phyloP scores from a whole-genome alignment of 176 grass and related monocot species.

The Hordeum vulgare region MorexV3_pseudomolecules_assembly NC_058522.1:562515353-562515852 shows the following conservation, averaged over 20 bases:
- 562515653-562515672: neutral
- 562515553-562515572: neutral
- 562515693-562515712: neutral
- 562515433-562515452: neutral
- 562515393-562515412: too few species aligned
- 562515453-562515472: neutral
- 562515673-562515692: neutral
- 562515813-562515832: neutral
- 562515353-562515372: slow-evolving; percentile 37
- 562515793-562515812: too few species aligned
- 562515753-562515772: neutral
- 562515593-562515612: neutral
- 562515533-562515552: neutral
- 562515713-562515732: neutral
- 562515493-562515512: neutral
- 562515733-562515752: neutral
- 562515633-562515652: neutral
- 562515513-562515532: neutral
- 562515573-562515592: neutral
- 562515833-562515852: neutral
- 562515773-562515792: neutral
- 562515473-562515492: neutral
- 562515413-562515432: neutral
- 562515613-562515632: neutral
- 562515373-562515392: too few species aligned